Base-by-base conservation (phyloP, 257 asterid species). In the Solanum phureja region DNA sequence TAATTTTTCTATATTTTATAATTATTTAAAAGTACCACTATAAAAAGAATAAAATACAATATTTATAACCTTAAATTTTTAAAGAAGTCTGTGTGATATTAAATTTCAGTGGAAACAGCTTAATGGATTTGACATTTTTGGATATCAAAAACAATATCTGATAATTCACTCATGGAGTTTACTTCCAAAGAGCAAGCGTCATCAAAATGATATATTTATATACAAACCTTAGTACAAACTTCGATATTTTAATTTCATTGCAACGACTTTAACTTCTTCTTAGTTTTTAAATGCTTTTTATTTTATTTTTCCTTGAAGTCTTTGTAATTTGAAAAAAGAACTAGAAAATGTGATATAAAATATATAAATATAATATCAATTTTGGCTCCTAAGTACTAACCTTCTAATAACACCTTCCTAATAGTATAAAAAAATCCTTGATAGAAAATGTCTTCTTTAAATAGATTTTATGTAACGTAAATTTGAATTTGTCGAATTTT, bases 391-490 rank as follows among this genome's bases (percentile, higher is more conserved):
- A 31, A 14, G 77, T 71, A 16, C 64, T 56, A 2, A 56, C 9
- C 64, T 56, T 71, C 40, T 31, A 71, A 23, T 38, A 38, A n/a
- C 42, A 23, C 19, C 9, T 75, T 75, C 2, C 12, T 37, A 10
- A 11, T 68, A 68, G 19, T n/a, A n/a, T 62, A 7, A 62, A 64
- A 62, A 64, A 60, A 21, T 60, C 1, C 1, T 2, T 64, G 2
- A 11, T 10, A 64, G 8, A 4, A n/a, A 64, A 24, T 2, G 7
- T 64, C 13, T 64, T n/a, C 14, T 1, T 12, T 0, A n/a, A 64
- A n/a, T 64, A 11, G 3, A 1, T 24, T 4, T 4, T 64, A 64
- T 24, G 2, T 11, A n/a, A 4, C 0, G 1, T 0, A 1, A n/a
- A 64, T 35, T 11, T 11, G 0, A 11, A 12, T 66, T 24, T 1